Percentiles rank a stretch among this genome's conserved stretches.
Conservation (phyloP, 1,284 basidiomycete species). For the Flammula alnicola region DNA sequence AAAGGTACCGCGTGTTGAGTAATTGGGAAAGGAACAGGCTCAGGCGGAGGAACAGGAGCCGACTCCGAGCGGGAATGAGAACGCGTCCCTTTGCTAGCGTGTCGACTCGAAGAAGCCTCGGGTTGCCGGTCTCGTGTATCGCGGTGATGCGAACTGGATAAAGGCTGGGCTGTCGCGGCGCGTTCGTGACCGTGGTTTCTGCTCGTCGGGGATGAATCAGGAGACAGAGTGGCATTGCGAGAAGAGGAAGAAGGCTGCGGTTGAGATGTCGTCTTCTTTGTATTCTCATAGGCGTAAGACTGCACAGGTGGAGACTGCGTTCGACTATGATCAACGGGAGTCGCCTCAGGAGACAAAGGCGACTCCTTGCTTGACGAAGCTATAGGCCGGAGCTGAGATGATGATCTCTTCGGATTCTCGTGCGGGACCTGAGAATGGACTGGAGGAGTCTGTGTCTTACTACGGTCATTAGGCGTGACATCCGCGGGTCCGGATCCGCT, state of each 20-base stretch:
- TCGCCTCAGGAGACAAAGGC: too few species aligned
- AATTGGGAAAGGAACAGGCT: conserved; percentile 15
- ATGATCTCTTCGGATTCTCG: conserved; percentile 13
- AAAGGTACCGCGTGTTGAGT: conserved; percentile 7
- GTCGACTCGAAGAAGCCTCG: conserved; percentile 17
- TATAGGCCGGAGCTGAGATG: conserved; percentile 3
- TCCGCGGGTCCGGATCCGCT: conserved; percentile 3
- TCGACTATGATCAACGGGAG: too few species aligned
- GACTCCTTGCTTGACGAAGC: neutral
- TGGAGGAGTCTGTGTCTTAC: conserved; percentile 8
- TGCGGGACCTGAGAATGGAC: conserved; percentile 6
- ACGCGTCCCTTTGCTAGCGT: conserved; percentile 11
- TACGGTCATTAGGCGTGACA: neutral
- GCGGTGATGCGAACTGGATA: conserved; percentile 2
- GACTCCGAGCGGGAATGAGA: conserved; percentile 11
- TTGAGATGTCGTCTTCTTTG: conserved; percentile 9
- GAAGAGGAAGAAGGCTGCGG: conserved; percentile 5
- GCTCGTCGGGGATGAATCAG: conserved; percentile 1
- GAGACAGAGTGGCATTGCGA: conserved; percentile 6
- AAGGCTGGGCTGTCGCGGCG: neutral
- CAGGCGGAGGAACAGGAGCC: conserved; percentile 4
- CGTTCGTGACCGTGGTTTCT: conserved; percentile 12
- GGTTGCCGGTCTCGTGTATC: conserved; percentile 5
- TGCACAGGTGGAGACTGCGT: conserved; percentile 9
- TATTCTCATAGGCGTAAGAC: conserved; percentile 10